Base-by-base conservation (phyloP, 148 eudicot genomes). In the Spergularia bocconei region DNA sequence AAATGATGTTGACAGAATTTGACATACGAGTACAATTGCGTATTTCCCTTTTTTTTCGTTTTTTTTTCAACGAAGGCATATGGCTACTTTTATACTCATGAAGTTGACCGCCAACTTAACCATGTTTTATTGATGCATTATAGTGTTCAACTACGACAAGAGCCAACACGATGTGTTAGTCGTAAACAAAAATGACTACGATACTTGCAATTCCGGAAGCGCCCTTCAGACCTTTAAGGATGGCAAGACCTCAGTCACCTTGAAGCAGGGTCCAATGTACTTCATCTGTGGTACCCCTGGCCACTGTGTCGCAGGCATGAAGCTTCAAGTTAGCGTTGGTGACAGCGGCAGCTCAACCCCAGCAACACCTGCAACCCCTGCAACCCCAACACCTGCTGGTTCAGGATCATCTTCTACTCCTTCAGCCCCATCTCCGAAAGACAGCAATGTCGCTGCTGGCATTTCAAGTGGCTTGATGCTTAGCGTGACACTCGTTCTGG, bases 251-350 rank as follows among this genome's bases (percentile, higher is more conserved):
- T 39, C 77, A 20, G 47, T 81, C 63, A 77, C 80, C 25, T 48
- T 81, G 57, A 69, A 19, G 29, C 66, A 69, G 13, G 84, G 84
- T 20, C 29, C 84, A 25, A 62, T 63, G 8, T 77, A 81, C 84
- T 59, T 81, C 55, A 73, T 81, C 15, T 81, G 84, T 44, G 80
- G 84, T 11, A 73, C 65, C 15, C 16, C 75, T 29, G 75, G 75
- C 51, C 84, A 81, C 23, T 81, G 84, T 11, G 0, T 8, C 2
- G 66, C 6, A 9, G 84, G 84, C 69, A 81, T 81, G 84, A 77
- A 73, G 67, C 62, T 81, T 16, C 84, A 81, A 81, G 84, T 77
- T 52, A 33, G 73, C n/a, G 10, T 60, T 21, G 10, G 57, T 29
- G 59, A 73, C 1, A 36, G 71, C 38, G 16, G 56, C 51, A 3